phyloP scores from a whole-genome alignment of 495 filamentous ascomycete species.

The Penicillium tannophilum region DNA sequence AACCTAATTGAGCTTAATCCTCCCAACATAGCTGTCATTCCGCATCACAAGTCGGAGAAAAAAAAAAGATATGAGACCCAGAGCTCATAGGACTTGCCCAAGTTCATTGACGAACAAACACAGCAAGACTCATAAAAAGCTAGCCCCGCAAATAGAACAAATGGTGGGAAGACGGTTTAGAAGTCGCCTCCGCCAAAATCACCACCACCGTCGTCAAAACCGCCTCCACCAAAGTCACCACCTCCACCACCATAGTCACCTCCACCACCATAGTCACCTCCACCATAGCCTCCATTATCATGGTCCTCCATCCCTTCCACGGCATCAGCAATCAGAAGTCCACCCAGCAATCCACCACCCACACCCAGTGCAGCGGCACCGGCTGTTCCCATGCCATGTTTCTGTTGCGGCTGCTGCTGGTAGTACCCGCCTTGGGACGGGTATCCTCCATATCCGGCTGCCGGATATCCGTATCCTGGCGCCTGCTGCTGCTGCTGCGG shows the following conservation, averaged over 20 bases:
- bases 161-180: slow-evolving; percentile 29
- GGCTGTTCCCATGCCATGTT: slow-evolving; percentile 61
- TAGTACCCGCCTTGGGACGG: slow-evolving; percentile 49
- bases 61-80: not conserved
- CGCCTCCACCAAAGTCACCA: slow-evolving; percentile 47
- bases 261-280: slow-evolving; percentile 43
- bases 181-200: slow-evolving; percentile 57
- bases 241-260: slow-evolving; percentile 36
- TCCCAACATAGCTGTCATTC: not conserved
- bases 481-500: slow-evolving; percentile 43
- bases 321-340: slow-evolving; percentile 65
- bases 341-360: slow-evolving; percentile 76
- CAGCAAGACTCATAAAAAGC: not conserved
- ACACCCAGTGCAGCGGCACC: slow-evolving; percentile 76
- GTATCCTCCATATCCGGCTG: slow-evolving; percentile 25
- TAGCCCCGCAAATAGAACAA: not conserved
- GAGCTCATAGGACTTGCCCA: not conserved
- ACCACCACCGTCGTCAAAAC: slow-evolving; percentile 46
- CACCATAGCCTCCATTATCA: slow-evolving; percentile 43
- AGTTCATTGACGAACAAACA: not conserved
- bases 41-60: not conserved
- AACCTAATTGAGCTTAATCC: not conserved
- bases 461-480: slow-evolving; percentile 36
- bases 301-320: slow-evolving; percentile 52
- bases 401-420: slow-evolving; percentile 36